Evolutionary conservation across 768 basidiomycete species (phyloP), one percentile per base, ranked within the genome.

Genomic region (Boletus reticuloceps): DNA sequence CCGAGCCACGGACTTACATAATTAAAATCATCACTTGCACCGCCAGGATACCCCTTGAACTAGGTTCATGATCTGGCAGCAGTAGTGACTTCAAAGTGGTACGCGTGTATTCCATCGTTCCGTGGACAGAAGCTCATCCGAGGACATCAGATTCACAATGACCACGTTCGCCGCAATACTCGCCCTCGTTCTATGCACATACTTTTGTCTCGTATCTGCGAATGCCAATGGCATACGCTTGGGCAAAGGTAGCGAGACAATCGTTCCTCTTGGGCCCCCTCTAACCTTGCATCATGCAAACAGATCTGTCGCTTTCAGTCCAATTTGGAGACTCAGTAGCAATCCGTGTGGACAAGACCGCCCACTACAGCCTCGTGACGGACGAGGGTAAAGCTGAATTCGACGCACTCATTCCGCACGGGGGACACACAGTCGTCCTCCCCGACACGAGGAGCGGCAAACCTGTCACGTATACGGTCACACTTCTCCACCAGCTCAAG

Each of bases 351-450:
- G 58, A 59, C 36, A 58, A 47, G 40, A 58, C 58, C 9, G 20
- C 56, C 5, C 56, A 59, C 38, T 59, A 58, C 37, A 58, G 32
- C 47, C 58, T 59, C 32, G 7, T 10, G 37, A n/a, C 56, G 6
- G 56, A 58, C 16, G 56, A 59, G 17, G 58, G 58, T 10, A 59
- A 58, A 44, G 55, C 36, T 8, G 55, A 58, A 38, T 57, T 58
- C 34, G 58, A 59, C n/a, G 56, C 58, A 13, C 56, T 58, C 56
- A 49, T 59, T 27, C 58, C 58, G 3, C 31, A 5, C 16, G 56
- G 50, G 1, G 58, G 47, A 7, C 58, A 58, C 27, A 59, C 56
- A 1, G 47, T 58, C 19, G 42, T 53, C 37, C 37, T 59, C 4
- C 58, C 58, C 6, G 47, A 59, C 47, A 25, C 56, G 10, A 52